A percentile compares a stretch with the other conserved stretches of the same genome.
Conservation (phyloP, 768 basidiomycete species). For the Amanita polypyramis region DNA sequence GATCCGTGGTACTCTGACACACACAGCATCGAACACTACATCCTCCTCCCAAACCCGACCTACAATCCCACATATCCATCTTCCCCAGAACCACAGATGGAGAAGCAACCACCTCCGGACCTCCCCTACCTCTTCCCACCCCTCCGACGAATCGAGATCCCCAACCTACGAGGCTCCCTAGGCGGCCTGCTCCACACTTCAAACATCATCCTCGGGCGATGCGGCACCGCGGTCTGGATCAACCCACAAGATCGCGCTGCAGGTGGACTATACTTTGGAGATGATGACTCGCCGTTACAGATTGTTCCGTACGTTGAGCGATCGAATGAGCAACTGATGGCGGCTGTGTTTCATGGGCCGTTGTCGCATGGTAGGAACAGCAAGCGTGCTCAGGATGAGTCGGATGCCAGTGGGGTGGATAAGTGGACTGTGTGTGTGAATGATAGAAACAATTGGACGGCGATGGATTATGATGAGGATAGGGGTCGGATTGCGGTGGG, state of each 20-base stretch:
- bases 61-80: conserved; percentile 8
- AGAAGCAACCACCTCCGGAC: background rate
- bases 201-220: conserved; percentile 39
- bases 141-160: conserved; percentile 20
- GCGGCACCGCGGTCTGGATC: conserved; percentile 56
- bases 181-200: conserved; percentile 35
- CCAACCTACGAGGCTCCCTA: conserved; percentile 30
- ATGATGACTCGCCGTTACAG: conserved; percentile 14
- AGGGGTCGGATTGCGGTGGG: conserved; percentile 43
- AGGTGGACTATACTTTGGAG: conserved; percentile 22
- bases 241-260: conserved; percentile 38
- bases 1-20: conserved; percentile 47
- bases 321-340: background rate
- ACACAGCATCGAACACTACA: conserved; percentile 43
- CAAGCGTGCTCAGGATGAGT: conserved; percentile 3
- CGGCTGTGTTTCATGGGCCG: conserved; percentile 1
- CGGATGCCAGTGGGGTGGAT: conserved; percentile 12
- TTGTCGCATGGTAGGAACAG: background rate
- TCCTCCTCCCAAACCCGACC: conserved; percentile 27
- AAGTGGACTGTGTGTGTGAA: conserved; percentile 23
- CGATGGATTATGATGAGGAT: conserved; percentile 53
- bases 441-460: conserved; percentile 36
- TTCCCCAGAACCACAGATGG: background rate
- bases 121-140: conserved; percentile 42
- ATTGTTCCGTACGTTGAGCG: conserved; percentile 8